These are phyloP conservation scores for Gautieria morchelliformis DNA, from an alignment of 768 basidiomycete species.

Conservation along the genomic window DNA sequence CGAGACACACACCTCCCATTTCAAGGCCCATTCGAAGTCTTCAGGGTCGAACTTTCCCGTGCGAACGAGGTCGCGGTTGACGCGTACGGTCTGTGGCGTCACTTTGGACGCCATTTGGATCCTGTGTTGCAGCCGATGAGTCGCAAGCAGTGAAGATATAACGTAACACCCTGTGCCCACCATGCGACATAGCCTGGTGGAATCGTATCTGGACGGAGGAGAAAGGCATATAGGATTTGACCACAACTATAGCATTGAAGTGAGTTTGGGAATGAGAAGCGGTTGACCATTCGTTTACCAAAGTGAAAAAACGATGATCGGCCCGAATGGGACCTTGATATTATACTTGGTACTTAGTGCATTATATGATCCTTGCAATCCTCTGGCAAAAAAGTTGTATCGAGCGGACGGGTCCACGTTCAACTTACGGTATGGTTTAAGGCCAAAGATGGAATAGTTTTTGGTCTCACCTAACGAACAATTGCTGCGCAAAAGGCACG, in stretches of 20 bases:
- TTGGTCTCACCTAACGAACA: conserved; percentile 69
- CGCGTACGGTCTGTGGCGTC: conserved; percentile 43
- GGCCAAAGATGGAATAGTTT: neutral
- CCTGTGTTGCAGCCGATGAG: conserved; percentile 32
- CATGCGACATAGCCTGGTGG: conserved; percentile 68
- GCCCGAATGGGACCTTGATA: conserved; percentile 72
- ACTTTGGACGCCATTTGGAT: conserved; percentile 61
- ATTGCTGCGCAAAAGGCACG: conserved; percentile 68
- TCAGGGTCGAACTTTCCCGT: conserved; percentile 43
- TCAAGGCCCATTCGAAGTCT: conserved; percentile 47
- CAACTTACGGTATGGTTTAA: neutral
- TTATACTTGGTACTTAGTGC: conserved; percentile 57
- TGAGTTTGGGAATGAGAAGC: neutral
- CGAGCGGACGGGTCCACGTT: neutral
- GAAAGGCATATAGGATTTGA: conserved; percentile 77
- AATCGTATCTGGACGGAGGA: conserved; percentile 75
- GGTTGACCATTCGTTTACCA: conserved; percentile 33
- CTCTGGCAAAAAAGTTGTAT: conserved; percentile 33
- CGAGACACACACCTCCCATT: conserved; percentile 28
- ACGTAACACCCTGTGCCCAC: conserved; percentile 29
- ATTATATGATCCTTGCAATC: conserved; percentile 86
- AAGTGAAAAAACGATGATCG: conserved; percentile 69
- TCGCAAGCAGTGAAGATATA: neutral
- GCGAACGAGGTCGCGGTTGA: conserved; percentile 54
- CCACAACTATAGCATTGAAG: conserved; percentile 42